Percentiles rank a stretch among this genome's conserved stretches.
Evolutionary conservation across 2,329 filamentous ascomycete species (phyloP).

Genomic region (Rhynchosporium agropyri): DNA sequence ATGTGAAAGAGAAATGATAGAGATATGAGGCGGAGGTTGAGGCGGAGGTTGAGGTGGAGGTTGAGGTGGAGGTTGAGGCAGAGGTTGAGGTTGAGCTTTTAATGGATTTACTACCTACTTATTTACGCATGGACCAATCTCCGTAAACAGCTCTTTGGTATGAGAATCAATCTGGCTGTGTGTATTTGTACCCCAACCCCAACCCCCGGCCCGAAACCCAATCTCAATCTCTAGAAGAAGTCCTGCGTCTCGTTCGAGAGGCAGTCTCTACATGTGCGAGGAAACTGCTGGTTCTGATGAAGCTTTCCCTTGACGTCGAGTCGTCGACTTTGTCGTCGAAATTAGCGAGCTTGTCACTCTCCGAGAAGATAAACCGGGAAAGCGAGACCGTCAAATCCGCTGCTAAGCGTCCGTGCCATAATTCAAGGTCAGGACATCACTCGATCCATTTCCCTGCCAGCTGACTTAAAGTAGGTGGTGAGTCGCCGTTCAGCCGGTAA

Average conservation of each 20-base stretch:
- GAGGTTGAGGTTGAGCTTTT: not conserved
- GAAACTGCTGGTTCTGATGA: slow-evolving; percentile 17
- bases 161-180: slow-evolving; percentile 6
- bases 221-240: slow-evolving; percentile 12
- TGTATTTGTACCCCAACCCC: too few relatives aligned
- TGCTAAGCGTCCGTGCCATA: not conserved
- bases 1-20: not conserved
- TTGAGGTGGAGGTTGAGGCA: not conserved
- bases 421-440: slow-evolving; percentile 2
- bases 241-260: slow-evolving; percentile 13
- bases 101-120: not conserved
- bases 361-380: slow-evolving; percentile 4
- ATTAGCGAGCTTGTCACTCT: slow-evolving; percentile 2
- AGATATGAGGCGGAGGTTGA: not conserved
- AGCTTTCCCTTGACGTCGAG: not conserved
- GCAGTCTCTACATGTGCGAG: slow-evolving; percentile 19
- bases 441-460: not conserved
- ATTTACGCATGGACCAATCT: slow-evolving; percentile 6
- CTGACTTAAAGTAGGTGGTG: not conserved
- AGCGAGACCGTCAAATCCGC: not conserved
- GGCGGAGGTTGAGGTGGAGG: not conserved
- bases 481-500: not conserved
- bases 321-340: slow-evolving; percentile 12
- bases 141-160: slow-evolving; percentile 4
- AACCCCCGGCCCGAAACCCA: not conserved